Conservation (phyloP, 495 filamentous ascomycete species). For the Annulohypoxylon nitens region DNA sequence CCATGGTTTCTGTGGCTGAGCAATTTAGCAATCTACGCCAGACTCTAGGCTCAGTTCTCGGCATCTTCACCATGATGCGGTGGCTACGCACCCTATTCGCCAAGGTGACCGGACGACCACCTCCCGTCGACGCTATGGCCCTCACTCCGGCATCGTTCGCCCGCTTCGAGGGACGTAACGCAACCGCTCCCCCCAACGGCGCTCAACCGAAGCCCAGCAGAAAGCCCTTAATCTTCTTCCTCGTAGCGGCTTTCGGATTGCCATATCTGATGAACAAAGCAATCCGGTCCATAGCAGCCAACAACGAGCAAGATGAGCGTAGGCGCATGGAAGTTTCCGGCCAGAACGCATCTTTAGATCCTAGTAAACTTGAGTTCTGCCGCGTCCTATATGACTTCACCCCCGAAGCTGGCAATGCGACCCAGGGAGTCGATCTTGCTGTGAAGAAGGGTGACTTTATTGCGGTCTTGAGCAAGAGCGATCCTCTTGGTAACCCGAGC, state of each 20-base stretch:
- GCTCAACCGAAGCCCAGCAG: constrained; percentile 78
- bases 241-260: constrained; percentile 92
- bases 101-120: constrained; percentile 93
- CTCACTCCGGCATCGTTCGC: constrained; percentile 92
- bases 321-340: constrained; percentile 67
- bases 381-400: constrained; percentile 94
- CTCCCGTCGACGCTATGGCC: constrained; percentile 84
- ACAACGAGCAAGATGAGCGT: constrained; percentile 83
- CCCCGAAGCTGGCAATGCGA: constrained; percentile 73
- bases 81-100: constrained; percentile 92
- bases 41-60: constrained; percentile 94
- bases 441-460: constrained; percentile 97
- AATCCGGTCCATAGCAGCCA: constrained; percentile 83
- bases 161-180: constrained; percentile 77
- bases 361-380: constrained; percentile 93
- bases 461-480: constrained; percentile 91
- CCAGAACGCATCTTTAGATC: constrained; percentile 73
- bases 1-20: constrained; percentile 98
- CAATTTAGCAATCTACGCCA: constrained; percentile 93
- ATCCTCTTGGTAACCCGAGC: constrained; percentile 89
- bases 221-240: constrained; percentile 96
- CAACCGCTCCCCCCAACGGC: constrained; percentile 44
- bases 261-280: constrained; percentile 97
- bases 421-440: constrained; percentile 83
- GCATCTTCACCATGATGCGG: constrained; percentile 94